Base-by-base conservation (phyloP, 163 green algal species). In the Picocystis sp. region DNA sequence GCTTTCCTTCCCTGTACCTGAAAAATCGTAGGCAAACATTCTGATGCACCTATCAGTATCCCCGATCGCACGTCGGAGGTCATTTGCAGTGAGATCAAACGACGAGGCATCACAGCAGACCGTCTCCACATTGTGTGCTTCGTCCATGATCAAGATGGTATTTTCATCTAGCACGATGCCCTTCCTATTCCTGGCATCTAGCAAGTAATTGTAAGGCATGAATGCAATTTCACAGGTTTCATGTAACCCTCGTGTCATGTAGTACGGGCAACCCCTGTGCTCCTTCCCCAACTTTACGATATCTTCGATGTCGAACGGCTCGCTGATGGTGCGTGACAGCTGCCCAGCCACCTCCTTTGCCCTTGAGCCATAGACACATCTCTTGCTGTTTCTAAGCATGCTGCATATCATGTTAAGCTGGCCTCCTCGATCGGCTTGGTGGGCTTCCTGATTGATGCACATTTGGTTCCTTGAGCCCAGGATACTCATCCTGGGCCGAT, bases 51-150 rank as follows among this genome's bases (percentile, higher is more conserved):
- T 38, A 5, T 38, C 29, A 5, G 29, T 38, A 38, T 38, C 29
- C 29, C 29, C 8, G 29, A 38, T 38, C 29, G 29, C 29, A 38
- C 29, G 29, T 8, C 29, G 5, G 46, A 52, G 9, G 8, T 58
- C 60, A 10, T 64, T 58, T 21, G 47, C 19, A 10, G 69, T 68
- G 35, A 95, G 62, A 53, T 95, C 82, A 58, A 92, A 90, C 3
- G 75, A 91, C 33, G 74, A 79, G 0, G 83, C 74, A 52, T 92
- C 81, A 13, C 76, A 70, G 59, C 83, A 93, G 1, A 86, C 80
- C 22, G 74, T 64, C 75, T 92, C 79, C 56, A 98, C 80, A 71
- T 97, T 97, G 74, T 97, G 89, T 1, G 82, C 89, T 72, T 97
- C 89, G 60, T 98, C 89, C 33, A 97, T 85, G 38, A 96, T 91